phyloP scores from a whole-genome alignment of 768 basidiomycete species.

The Mycena epipterygia region DNA sequence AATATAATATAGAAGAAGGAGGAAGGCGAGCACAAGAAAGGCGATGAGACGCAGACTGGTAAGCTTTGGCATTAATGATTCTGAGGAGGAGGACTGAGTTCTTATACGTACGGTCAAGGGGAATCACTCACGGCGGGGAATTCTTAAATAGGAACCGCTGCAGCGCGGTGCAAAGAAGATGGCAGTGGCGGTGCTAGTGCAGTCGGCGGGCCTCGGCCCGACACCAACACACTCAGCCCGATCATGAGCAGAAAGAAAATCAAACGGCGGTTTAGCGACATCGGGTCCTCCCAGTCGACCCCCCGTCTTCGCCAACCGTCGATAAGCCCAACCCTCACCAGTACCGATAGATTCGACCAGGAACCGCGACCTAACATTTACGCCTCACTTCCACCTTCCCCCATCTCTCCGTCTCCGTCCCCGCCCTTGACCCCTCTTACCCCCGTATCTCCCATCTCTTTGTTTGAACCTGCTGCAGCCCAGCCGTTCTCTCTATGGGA shows the following conservation, averaged over 20 bases:
- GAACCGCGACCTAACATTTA: conserved; percentile 64
- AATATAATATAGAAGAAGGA: conserved; percentile 46
- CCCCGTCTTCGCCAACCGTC: conserved; percentile 27
- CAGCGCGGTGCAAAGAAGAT: too few species aligned
- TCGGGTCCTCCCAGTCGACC: conserved; percentile 15
- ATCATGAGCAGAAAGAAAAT: conserved; percentile 12
- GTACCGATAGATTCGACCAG: conserved; percentile 20
- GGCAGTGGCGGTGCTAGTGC: too few species aligned
- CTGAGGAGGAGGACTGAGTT: too few species aligned
- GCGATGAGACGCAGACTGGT: conserved; percentile 33
- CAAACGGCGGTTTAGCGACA: conserved; percentile 26
- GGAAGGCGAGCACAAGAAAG: conserved; percentile 18
- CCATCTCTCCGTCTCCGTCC: conserved; percentile 64
- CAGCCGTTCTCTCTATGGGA: conserved; percentile 91
- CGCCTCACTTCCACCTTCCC: conserved; percentile 81
- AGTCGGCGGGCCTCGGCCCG: too few species aligned
- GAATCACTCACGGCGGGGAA: too few species aligned
- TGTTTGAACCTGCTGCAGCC: conserved; percentile 38
- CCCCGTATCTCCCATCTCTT: conserved; percentile 45
- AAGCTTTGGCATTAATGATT: neutral
- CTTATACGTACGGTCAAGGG: too few species aligned
- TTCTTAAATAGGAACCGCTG: too few species aligned
- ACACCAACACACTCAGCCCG: too few species aligned
- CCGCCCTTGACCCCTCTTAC: conserved; percentile 51
- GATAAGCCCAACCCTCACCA: conserved; percentile 22